These are phyloP conservation scores for Casuarina cunninghamiana DNA, from an alignment of 306 rosid genomes.

Conservation along the genomic window DNA sequence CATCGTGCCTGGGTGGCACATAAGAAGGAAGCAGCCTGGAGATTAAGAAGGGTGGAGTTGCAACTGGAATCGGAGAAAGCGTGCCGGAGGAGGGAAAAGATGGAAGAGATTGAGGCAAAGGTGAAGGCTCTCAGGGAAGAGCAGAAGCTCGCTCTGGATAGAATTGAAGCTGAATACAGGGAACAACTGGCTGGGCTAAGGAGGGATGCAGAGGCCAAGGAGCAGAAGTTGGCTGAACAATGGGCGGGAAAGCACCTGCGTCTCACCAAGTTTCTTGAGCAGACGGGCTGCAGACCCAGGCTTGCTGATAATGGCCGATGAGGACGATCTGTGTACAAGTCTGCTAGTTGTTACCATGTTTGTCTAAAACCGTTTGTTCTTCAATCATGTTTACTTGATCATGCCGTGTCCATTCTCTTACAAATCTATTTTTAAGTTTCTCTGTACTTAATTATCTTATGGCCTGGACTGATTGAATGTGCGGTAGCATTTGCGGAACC, in stretches of 20 bases:
- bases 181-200: constrained; percentile 79
- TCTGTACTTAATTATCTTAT: constrained; percentile 23
- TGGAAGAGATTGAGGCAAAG: constrained; percentile 79
- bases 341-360: constrained; percentile 11
- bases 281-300: constrained; percentile 69
- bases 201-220: constrained; percentile 89
- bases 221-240: constrained; percentile 92
- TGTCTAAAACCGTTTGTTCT: constrained; percentile 14
- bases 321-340: constrained; percentile 12
- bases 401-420: constrained; percentile 28
- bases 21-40: constrained; percentile 84
- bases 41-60: constrained; percentile 84
- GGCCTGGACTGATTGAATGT: constrained; percentile 27
- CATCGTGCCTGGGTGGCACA: constrained; percentile 81
- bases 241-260: constrained; percentile 84
- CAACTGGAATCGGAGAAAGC: constrained; percentile 92
- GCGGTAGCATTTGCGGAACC: constrained; percentile 14
- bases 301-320: constrained; percentile 67
- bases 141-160: constrained; percentile 65
- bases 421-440: constrained; percentile 20
- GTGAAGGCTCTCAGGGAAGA: constrained; percentile 87
- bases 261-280: constrained; percentile 77
- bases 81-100: constrained; percentile 68
- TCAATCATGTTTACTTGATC: constrained; percentile 30
- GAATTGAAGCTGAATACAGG: constrained; percentile 79